These are phyloP conservation scores for Bertia moriformis DNA, from an alignment of 2,329 filamentous ascomycete species.

Conservation along the genomic window DNA sequence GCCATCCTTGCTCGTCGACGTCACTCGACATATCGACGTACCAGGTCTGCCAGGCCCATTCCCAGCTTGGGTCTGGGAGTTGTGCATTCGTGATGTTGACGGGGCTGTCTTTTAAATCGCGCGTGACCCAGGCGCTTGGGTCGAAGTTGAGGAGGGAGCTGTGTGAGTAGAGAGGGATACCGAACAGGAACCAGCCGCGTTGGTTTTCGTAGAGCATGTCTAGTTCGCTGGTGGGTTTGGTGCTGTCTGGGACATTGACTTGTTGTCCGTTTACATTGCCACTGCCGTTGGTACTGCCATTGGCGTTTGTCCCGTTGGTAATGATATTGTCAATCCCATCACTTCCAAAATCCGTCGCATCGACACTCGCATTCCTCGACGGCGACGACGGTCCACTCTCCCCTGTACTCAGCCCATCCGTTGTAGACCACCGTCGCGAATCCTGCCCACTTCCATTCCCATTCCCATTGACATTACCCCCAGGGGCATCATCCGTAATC, in stretches of 20 bases:
- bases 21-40: conserved; percentile 56
- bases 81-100: conserved; percentile 56
- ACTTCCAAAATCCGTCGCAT: neutral
- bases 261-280: neutral
- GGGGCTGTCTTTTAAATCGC: conserved; percentile 33
- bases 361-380: neutral
- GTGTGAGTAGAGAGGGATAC: conserved; percentile 45
- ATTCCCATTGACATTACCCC: neutral
- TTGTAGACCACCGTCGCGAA: too few relatives aligned
- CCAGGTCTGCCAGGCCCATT: conserved; percentile 53
- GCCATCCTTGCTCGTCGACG: conserved; percentile 55
- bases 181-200: conserved; percentile 48
- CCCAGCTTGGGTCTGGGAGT: conserved; percentile 51
- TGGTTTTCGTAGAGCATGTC: conserved; percentile 56
- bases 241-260: neutral
- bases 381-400: neutral
- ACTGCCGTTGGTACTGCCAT: neutral
- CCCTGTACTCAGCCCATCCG: too few relatives aligned
- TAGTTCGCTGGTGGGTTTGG: conserved; percentile 16
- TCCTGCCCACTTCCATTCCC: too few relatives aligned
- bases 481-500: neutral
- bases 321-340: too few relatives aligned
- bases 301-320: too few relatives aligned
- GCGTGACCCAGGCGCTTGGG: conserved; percentile 42
- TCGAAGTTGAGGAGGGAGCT: conserved; percentile 46